Evolutionary conservation across 805 yeast genomes (phyloP).

Genomic region (Yamadazyma laniorum): DNA sequence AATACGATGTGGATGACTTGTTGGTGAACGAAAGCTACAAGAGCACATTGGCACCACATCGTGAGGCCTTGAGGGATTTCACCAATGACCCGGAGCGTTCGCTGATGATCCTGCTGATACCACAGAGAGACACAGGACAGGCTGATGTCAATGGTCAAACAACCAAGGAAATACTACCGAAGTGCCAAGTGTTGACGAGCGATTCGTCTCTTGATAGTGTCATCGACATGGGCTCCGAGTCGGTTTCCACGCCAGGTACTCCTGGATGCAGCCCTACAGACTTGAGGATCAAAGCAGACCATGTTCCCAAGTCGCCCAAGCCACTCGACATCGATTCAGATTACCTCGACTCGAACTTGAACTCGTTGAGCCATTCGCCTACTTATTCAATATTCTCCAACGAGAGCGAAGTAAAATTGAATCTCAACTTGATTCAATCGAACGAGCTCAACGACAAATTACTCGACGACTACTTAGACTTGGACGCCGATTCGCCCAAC

Average conservation of each 20-base stretch:
- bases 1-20: constrained; percentile 20
- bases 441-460: constrained; percentile 12
- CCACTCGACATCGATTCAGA: constrained; percentile 1
- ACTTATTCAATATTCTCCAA: constrained; percentile 16
- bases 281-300: no score
- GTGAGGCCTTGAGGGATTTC: not conserved
- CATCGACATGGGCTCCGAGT: not conserved
- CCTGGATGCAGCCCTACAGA: not conserved
- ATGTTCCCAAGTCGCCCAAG: constrained; percentile 1
- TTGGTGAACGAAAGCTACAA: constrained; percentile 15
- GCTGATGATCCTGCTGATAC: not conserved
- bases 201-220: not conserved
- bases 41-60: constrained; percentile 11
- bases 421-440: constrained; percentile 12
- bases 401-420: constrained; percentile 10
- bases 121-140: not conserved
- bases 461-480: constrained; percentile 12
- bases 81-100: not conserved
- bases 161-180: not conserved
- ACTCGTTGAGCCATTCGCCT: constrained; percentile 15
- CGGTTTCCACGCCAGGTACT: not conserved
- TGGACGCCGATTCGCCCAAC: constrained; percentile 4
- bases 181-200: not conserved
- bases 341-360: constrained; percentile 6
- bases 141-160: not conserved